Base-by-base conservation (phyloP, 2,329 filamentous ascomycete species). In the Pseudopithomyces chartarum region DNA sequence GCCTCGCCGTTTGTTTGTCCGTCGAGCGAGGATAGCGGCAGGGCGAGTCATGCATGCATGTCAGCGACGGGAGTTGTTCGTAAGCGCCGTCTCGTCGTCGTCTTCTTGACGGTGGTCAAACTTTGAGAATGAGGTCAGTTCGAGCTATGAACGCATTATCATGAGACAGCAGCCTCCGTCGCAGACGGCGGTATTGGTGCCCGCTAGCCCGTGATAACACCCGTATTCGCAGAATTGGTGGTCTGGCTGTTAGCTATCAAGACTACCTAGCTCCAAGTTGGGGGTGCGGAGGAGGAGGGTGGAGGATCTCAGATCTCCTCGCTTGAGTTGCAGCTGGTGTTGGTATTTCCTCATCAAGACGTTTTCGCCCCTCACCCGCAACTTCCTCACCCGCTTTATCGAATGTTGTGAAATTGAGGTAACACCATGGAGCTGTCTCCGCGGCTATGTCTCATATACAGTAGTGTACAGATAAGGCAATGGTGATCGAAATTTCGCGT, bases 101-200 rank as follows among this genome's bases (percentile, higher is more conserved):
- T 22, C 22, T 45, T n/a, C 8, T 22, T 5, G 8, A 22, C 12
- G 5, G 20, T 20, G 26, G n/a, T 6, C 13, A 38, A 22, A 11
- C 13, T 23, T 29, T 29, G n/a, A 29, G 26, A 29, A 4, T 5
- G 32, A 22, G 43, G 7, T 26, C 23, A 29, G 39, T 22, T 32
- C 34, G 34, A 17, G 44, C 19, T 43, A 38, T 55, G 52, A 49
- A 44, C 44, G 36, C 52, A 54, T 42, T 15, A 49, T 54, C 38
- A 44, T 11, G 17, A 49, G 46, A 44, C 6, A 34, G 45, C 39
- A n/a, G 40, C 8, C 19, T 44, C 42, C 50, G 29, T 29, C 39
- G 26, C 33, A 4, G 38, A 36, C 13, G 38, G 49, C 26, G 38
- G 49, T 20, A 49, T 15, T 33, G 23, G 26, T 47, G 6, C 26